Evolutionary conservation across 768 basidiomycete species (phyloP).

Genomic region (Trametes punicea): DNA sequence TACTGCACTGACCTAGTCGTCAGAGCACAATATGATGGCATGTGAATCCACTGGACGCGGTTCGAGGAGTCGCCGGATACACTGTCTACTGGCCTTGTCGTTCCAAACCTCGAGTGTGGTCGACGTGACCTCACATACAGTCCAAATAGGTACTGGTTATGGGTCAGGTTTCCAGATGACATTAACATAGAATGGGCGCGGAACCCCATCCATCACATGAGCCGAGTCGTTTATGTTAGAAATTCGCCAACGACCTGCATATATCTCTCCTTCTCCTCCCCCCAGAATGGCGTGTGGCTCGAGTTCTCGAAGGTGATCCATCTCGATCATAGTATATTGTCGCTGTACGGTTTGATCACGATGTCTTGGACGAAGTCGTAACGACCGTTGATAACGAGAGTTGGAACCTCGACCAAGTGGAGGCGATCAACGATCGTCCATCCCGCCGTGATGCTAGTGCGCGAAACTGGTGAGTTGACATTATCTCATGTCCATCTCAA

Average conservation of each 20-base stretch:
- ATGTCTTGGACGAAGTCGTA: conserved; percentile 31
- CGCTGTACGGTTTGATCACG: conserved; percentile 25
- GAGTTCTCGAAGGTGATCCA: conserved; percentile 31
- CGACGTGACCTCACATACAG: no score
- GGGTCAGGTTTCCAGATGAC: no score
- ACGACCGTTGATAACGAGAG: conserved; percentile 30
- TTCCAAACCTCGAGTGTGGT: no score
- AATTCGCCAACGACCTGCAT: conserved; percentile 26
- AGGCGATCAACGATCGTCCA: conserved; percentile 30
- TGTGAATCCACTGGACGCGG: no score
- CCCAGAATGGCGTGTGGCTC: conserved; percentile 31
- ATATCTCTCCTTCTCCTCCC: conserved; percentile 31
- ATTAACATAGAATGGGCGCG: no score
- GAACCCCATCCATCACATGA: no score
- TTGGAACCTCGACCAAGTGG: conserved; percentile 26
- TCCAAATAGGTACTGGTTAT: no score
- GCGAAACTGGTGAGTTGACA: neutral
- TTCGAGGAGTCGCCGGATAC: no score
- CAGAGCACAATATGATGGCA: no score
- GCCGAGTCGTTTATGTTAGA: no score
- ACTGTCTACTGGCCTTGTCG: no score
- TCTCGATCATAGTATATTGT: conserved; percentile 26
- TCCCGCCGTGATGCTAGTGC: conserved; percentile 20
- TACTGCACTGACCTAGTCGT: no score
- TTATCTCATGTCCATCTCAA: conserved; percentile 1